Evolutionary conservation across 768 basidiomycete species (phyloP).

Genomic region (Sistotremastrum niveocremeum): DNA sequence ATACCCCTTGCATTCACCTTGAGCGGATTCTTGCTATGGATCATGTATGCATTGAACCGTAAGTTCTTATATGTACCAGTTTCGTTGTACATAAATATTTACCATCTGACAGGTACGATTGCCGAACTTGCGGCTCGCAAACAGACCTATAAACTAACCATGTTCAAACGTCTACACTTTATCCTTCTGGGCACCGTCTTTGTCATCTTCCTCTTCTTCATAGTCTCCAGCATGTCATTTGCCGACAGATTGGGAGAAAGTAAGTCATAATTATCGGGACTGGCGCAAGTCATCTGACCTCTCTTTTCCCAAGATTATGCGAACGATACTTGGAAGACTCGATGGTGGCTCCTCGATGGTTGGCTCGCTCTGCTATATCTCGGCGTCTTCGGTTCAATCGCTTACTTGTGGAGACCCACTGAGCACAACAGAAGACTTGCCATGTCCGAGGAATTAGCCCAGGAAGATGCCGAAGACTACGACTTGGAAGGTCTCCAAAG

Average conservation of each 20-base stretch:
- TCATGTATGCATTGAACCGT: conserved; percentile 84
- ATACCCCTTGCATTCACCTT: conserved; percentile 90
- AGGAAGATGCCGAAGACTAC: conserved; percentile 88
- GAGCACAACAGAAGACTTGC: conserved; percentile 82
- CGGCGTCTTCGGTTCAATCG: conserved; percentile 61
- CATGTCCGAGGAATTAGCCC: conserved; percentile 94
- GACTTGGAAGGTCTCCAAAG: conserved; percentile 65
- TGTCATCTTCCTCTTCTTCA: conserved; percentile 79
- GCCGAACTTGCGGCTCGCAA: conserved; percentile 73
- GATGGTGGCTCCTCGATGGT: conserved; percentile 96
- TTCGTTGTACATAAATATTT: not conserved
- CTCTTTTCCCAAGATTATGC: conserved; percentile 60
- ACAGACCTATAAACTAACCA: conserved; percentile 70
- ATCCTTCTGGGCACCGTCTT: conserved; percentile 74
- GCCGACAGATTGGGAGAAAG: conserved; percentile 87
- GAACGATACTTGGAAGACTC: conserved; percentile 74
- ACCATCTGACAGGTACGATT: conserved; percentile 55
- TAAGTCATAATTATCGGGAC: conserved; percentile 17
- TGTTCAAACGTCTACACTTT: conserved; percentile 80
- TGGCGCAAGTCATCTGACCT: not conserved
- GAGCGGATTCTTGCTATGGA: conserved; percentile 95
- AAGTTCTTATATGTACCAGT: conserved; percentile 8
- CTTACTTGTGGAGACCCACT: conserved; percentile 91
- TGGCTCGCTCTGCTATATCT: conserved; percentile 87
- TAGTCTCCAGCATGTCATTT: conserved; percentile 84